Evolutionary conservation across 2,329 filamentous ascomycete species (phyloP), one percentile per base, ranked within the genome.

Genomic region (Alternaria ethzedia): DNA sequence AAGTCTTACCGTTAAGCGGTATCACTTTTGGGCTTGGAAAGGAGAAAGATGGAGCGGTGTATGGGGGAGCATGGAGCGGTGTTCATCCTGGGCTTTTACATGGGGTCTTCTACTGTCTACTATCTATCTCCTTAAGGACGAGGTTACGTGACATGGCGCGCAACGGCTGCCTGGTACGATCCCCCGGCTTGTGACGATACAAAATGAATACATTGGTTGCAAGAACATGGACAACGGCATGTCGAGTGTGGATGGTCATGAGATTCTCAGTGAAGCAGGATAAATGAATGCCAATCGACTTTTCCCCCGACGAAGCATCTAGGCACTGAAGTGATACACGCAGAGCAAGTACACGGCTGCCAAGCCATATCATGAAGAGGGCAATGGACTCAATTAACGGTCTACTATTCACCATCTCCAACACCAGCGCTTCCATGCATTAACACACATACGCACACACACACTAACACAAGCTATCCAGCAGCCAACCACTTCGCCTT

Each of bases 1-100:
- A 97, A 97, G 89, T 97, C 94, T 78, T 97, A 97, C 91, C 93
- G 94, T 94, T 97, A 95, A 93, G 75, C 70, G 70, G 65, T 58
- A 59, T 64, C 47, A 28, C 47, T 57, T 51, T 54, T 65, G 59
- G 54, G 28, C 30, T 28, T 30, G 54, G 57, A 57, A 44, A 57
- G 47, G 55, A 51, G 65, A 54, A 51, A 46, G 47, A 61, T 56
- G 58, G 59, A 60, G 55, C 36, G 62, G 67, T 65, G 71, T 58
- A 64, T 70, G 65, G 70, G 57, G 67, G 67, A 70, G 75, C 72
- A 76, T 77, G 73, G 72, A 75, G 68, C 71, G 75, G 75, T 79
- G 76, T 78, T 77, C 71, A 74, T 77, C 73, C 71, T 76, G 75
- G 76, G 75, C 73, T 76, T 76, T 77, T 75, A 72, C 73, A 74